A percentile compares a stretch with the other conserved stretches of the same genome.
Conservation (phyloP, 1,284 basidiomycete species). For the Irpex rosettiformis region DNA sequence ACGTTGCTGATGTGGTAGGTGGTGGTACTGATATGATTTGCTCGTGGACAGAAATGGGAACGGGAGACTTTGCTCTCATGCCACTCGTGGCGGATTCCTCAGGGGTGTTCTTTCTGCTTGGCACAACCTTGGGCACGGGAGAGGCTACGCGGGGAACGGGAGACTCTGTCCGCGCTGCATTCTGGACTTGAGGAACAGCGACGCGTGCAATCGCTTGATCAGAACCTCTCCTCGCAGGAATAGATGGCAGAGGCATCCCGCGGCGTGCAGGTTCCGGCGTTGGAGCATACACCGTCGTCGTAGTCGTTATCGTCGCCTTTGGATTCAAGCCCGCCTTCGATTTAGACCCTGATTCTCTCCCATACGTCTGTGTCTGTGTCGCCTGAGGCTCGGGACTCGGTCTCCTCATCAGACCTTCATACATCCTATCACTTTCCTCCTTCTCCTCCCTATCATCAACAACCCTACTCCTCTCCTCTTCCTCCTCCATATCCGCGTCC, state of each 20-base stretch:
- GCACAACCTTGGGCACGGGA: constrained; percentile 8
- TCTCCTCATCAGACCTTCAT: constrained; percentile 2
- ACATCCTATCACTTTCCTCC: constrained; percentile 5
- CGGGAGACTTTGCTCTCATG: not conserved
- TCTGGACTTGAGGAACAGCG: not conserved
- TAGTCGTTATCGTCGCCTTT: not conserved
- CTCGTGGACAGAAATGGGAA: not conserved
- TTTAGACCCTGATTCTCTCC: constrained; percentile 8
- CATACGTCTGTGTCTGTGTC: too few species aligned
- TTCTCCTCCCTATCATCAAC: not conserved
- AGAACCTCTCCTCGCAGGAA: not conserved
- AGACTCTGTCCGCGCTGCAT: constrained; percentile 10
- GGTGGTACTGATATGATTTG: not conserved
- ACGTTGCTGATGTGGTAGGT: not conserved
- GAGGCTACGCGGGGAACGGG: constrained; percentile 10
- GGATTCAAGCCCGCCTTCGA: constrained; percentile 7
- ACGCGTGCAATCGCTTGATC: not conserved
- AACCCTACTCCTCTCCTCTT: constrained; percentile 6
- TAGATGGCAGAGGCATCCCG: constrained; percentile 1
- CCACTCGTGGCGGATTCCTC: not conserved
- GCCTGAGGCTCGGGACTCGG: too few species aligned
- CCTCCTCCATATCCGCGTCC: not conserved
- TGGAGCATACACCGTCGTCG: not conserved
- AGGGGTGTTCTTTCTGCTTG: not conserved
- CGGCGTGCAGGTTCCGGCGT: not conserved